Conservation (phyloP, 805 yeast genomes). For the Lachancea meyersii region DNA sequence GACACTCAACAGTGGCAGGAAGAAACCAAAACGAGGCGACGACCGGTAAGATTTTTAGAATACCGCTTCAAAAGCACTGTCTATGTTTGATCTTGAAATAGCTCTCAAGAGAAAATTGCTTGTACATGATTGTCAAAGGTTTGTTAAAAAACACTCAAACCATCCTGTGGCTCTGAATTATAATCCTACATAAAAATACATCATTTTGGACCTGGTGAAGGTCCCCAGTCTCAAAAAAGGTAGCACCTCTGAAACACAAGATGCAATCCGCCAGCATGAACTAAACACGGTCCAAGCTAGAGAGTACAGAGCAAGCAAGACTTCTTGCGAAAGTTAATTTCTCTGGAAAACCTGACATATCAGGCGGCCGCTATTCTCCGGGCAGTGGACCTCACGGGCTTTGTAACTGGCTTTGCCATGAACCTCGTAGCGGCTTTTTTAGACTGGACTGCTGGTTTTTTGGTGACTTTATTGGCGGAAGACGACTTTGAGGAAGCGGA, state of each 20-base stretch:
- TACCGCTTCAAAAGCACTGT: no score
- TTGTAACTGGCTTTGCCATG: neutral
- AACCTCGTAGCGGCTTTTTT: neutral
- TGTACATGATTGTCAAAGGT: no score
- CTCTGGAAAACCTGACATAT: no score
- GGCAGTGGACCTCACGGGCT: neutral
- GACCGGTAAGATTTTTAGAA: no score
- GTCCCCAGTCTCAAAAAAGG: neutral
- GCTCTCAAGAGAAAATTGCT: no score
- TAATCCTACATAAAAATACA: neutral
- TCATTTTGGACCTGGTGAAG: neutral
- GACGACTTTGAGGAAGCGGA: slow-evolving; percentile 1
- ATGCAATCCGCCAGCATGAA: no score
- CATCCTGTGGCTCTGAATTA: neutral
- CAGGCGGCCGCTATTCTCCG: neutral
- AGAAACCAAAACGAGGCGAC: no score
- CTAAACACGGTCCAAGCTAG: neutral
- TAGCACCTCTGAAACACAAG: no score
- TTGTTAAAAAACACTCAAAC: neutral
- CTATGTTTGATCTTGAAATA: no score
- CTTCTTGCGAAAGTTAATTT: neutral
- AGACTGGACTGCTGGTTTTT: slow-evolving; percentile 2
- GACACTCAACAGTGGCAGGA: no score
- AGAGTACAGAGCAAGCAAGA: neutral
- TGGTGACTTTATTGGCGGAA: neutral